Evolutionary conservation across 2,329 filamentous ascomycete species (phyloP).

Genomic region (Nigrospora sphaerica): DNA sequence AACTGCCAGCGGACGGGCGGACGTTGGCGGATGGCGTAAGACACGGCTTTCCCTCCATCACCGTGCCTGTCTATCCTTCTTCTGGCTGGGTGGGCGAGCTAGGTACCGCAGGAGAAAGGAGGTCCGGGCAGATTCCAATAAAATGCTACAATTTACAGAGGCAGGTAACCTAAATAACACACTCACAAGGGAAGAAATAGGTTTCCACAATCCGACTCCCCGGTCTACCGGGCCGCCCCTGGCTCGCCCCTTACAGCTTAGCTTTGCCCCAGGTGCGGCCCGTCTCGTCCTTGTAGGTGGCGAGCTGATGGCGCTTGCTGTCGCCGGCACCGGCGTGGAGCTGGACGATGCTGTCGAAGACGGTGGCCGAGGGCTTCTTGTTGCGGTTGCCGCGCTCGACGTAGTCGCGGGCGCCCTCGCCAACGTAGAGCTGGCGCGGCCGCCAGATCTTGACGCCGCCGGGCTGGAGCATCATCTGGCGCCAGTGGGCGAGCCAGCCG

Average conservation of each 20-base stretch:
- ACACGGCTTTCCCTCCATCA: too few relatives aligned
- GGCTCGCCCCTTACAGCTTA: conserved; percentile 12
- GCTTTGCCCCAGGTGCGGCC: conserved; percentile 21
- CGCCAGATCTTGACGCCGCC: conserved; percentile 44
- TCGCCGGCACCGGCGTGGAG: conserved; percentile 31
- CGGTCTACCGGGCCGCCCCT: not conserved
- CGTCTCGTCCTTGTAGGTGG: conserved; percentile 29
- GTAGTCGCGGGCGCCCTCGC: conserved; percentile 35
- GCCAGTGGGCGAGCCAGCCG: conserved; percentile 45
- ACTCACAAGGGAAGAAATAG: too few relatives aligned
- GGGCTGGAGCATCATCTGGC: conserved; percentile 39
- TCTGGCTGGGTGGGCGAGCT: too few relatives aligned
- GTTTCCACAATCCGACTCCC: too few relatives aligned
- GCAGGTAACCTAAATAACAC: too few relatives aligned
- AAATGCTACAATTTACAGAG: too few relatives aligned
- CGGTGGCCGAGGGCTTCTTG: conserved; percentile 19
- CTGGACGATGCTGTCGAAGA: conserved; percentile 27
- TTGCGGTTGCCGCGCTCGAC: conserved; percentile 27
- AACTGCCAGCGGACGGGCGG: too few relatives aligned
- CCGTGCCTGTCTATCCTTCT: too few relatives aligned
- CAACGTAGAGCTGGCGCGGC: conserved; percentile 40
- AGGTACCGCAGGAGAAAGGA: too few relatives aligned
- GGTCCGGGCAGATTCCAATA: too few relatives aligned
- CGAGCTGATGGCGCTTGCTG: conserved; percentile 32
- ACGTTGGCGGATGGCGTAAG: too few relatives aligned